Evolutionary conservation across 2,329 filamentous ascomycete species (phyloP).

Genomic region (Uncinocarpus reesii): DNA sequence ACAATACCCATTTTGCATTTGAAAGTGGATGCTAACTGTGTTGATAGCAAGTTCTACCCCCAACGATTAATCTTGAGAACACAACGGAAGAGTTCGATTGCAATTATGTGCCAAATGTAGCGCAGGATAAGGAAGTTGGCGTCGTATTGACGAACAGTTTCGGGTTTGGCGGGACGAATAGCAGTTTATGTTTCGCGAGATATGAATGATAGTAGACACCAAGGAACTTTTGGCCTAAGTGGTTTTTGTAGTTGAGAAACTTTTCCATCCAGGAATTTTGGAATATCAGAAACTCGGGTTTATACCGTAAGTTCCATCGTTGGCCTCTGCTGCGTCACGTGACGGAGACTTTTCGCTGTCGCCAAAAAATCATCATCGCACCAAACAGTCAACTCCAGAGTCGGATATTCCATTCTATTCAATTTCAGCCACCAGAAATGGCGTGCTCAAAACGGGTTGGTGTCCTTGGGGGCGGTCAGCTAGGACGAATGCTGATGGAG

Average conservation of each 20-base stretch:
- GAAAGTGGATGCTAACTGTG: background rate
- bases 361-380: too few relatives aligned
- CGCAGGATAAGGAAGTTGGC: conserved; percentile 60
- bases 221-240: background rate
- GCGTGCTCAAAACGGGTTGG: conserved; percentile 30
- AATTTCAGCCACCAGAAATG: conserved; percentile 5
- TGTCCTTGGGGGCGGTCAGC: conserved; percentile 56
- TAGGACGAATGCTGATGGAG: conserved; percentile 90
- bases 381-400: too few relatives aligned
- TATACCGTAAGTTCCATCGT: too few relatives aligned
- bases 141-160: conserved; percentile 90
- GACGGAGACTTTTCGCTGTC: too few relatives aligned
- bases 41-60: conserved; percentile 62
- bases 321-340: too few relatives aligned
- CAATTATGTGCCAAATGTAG: conserved; percentile 67
- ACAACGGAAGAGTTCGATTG: conserved; percentile 59
- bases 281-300: too few relatives aligned
- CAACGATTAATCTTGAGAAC: conserved; percentile 70
- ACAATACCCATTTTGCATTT: conserved; percentile 1
- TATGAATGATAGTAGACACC: conserved; percentile 8
- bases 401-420: background rate
- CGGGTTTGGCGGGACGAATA: conserved; percentile 94
- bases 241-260: too few relatives aligned
- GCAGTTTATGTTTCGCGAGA: conserved; percentile 62
- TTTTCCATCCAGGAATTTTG: too few relatives aligned